These are phyloP conservation scores for Xylaria sp. DNA, from an alignment of 2,329 filamentous ascomycete species.

Conservation along the genomic window DNA sequence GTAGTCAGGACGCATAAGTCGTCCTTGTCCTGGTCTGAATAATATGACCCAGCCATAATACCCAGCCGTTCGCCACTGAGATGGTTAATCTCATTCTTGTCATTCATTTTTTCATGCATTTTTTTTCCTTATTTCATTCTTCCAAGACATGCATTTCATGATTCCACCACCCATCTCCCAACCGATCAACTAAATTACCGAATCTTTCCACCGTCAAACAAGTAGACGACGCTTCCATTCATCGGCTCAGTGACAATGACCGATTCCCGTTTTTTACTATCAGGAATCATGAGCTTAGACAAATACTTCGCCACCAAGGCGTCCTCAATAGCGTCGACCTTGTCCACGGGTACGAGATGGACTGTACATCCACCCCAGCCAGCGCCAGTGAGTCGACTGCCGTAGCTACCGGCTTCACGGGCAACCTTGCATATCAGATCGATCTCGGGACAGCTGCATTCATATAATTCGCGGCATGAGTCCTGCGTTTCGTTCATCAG, in stretches of 20 bases:
- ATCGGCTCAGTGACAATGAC: constrained; percentile 88
- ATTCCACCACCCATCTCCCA: neutral
- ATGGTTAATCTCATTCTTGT: no score
- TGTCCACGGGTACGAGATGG: constrained; percentile 80
- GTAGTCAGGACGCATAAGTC: no score
- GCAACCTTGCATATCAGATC: constrained; percentile 83
- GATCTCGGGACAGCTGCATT: constrained; percentile 90
- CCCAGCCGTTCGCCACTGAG: no score
- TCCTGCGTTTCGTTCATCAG: constrained; percentile 87
- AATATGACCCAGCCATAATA: no score
- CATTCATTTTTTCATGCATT: no score
- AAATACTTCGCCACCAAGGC: constrained; percentile 83
- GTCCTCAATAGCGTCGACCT: constrained; percentile 69
- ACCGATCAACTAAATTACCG: constrained; percentile 4
- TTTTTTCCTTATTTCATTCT: neutral
- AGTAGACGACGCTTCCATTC: constrained; percentile 58
- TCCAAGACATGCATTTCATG: neutral
- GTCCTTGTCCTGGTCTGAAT: no score
- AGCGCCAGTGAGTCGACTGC: constrained; percentile 81
- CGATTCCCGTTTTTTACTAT: constrained; percentile 69
- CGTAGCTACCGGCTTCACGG: constrained; percentile 70
- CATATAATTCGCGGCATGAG: constrained; percentile 80
- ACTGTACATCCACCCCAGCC: constrained; percentile 97
- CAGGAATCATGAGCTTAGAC: constrained; percentile 55
- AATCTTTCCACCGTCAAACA: constrained; percentile 30